These are phyloP conservation scores for Suillus subalutaceus DNA, from an alignment of 768 basidiomycete species.

Conservation along the genomic window DNA sequence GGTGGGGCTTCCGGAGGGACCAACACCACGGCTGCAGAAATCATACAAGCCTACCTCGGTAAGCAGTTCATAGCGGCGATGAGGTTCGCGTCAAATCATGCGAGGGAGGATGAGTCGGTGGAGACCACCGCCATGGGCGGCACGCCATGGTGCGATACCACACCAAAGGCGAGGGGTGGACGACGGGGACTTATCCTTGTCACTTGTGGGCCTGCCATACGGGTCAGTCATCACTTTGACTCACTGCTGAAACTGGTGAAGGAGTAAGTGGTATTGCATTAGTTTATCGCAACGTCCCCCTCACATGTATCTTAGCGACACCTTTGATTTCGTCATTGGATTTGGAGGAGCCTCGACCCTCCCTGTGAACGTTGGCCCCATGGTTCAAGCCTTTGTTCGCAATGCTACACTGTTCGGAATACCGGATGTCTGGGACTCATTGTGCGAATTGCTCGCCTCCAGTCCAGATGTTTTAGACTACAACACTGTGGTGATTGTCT, in stretches of 20 bases:
- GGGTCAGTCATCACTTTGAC: neutral
- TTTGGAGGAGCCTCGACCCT: conserved; percentile 7
- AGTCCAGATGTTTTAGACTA: neutral
- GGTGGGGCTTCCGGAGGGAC: neutral
- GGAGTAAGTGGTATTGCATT: neutral
- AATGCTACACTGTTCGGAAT: neutral
- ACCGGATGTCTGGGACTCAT: conserved; percentile 4
- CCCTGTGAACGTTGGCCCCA: neutral
- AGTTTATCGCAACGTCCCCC: neutral
- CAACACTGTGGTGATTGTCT: conserved; percentile 1
- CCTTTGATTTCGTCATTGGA: conserved; percentile 7
- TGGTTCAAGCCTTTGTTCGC: neutral
- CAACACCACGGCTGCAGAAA: neutral
- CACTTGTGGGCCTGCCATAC: neutral
- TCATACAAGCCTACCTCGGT: neutral
- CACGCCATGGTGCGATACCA: neutral
- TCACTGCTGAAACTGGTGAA: neutral
- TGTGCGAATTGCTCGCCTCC: neutral
- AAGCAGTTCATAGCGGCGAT: neutral
- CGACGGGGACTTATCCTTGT: neutral
- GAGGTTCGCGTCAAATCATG: neutral
- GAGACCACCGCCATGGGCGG: neutral
- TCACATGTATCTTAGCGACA: neutral
- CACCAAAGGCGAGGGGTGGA: neutral
- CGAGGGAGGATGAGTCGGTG: neutral